Base-by-base conservation (phyloP, 2,329 filamentous ascomycete species). In the Sclerotinia spermophila region DNA sequence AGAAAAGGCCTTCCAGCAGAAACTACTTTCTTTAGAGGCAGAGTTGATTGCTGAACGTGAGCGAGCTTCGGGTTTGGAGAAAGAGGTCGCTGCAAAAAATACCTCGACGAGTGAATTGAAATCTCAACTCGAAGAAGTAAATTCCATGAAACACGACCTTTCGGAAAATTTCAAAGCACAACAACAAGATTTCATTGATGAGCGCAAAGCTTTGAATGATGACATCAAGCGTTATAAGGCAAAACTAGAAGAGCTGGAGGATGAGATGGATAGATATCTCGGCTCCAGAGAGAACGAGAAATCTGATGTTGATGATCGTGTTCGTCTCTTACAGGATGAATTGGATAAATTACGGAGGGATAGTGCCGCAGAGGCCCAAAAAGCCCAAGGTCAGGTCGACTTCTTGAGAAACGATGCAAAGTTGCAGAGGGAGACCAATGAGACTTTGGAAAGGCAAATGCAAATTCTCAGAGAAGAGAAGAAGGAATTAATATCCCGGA, bases 131-230 rank as follows among this genome's bases (percentile, higher is more conserved):
- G 89, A 96, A 73, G 95, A 98, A 80, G 92, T 89, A 8, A 93
- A 96, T 76, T 94, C 93, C 3, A 97, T 92, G 1, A 99, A 99
- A 80, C 92, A 92, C 76, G 96, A 98, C 80, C 87, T 99, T 15
- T 89, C 99, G 81, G 91, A 93, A 74, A 99, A 99, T 78, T 93
- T 99, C 83, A 94, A 98, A 78, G 91, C 94, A 19, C 87, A 96
- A 74, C 93, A 97, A 80, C 89, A 89, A 38, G 96, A 98, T 77
- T 97, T 97, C 75, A 85, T 92, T 48, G 89, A 90, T 65, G 95
- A 98, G 80, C 89, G 96, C 53, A 93, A 92, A 77, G 91, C 90
- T 15, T 84, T 98, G 0, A 92, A 97, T 75, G 85, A 88, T 24
- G 94, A 98, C 79, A 89, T 96, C 71, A 90, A 89, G 75, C 86